Percentiles rank a stretch among this genome's conserved stretches.
phyloP scores from a whole-genome alignment of 2,329 filamentous ascomycete genomes.

The Pleomassaria siparia region DNA sequence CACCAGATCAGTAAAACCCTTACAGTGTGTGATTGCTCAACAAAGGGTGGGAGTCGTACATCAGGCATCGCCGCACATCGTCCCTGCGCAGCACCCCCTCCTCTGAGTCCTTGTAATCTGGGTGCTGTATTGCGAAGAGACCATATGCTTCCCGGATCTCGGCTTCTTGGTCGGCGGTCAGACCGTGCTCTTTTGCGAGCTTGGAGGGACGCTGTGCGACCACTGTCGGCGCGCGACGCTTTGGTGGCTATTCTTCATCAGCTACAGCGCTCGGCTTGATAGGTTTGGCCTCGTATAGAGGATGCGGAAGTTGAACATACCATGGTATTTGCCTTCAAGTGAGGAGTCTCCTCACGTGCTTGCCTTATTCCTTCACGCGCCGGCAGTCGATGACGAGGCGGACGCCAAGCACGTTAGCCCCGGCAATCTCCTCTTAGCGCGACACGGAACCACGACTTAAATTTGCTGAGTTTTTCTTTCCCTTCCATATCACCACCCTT shows the following conservation, averaged over 20 bases:
- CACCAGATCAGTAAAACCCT: neutral
- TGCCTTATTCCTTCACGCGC: neutral
- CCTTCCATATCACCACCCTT: neutral
- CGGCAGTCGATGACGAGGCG: neutral
- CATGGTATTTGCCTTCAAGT: conserved; percentile 16
- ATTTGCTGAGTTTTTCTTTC: neutral
- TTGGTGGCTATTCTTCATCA: conserved; percentile 31
- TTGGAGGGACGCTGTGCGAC: conserved; percentile 67
- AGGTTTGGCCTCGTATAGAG: neutral
- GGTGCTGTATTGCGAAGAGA: conserved; percentile 62
- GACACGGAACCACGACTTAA: conserved; percentile 1
- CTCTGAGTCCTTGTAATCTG: conserved; percentile 69
- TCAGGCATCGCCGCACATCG: conserved; percentile 51
- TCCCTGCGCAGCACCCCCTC: conserved; percentile 45
- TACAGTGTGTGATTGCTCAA: neutral
- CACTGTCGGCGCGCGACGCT: conserved; percentile 25
- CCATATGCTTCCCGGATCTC: conserved; percentile 90
- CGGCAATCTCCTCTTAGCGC: neutral
- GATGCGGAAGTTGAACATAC: conserved; percentile 12
- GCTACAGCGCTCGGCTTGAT: too few species aligned
- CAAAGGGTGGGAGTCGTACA: conserved; percentile 46
- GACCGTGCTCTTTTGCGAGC: conserved; percentile 88
- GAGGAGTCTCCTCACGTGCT: neutral
- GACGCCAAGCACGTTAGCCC: neutral
- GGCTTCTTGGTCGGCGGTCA: conserved; percentile 78